These are phyloP conservation scores for Avena eriantha DNA, from an alignment of 176 grass and related monocot genomes.

Conservation along the genomic window DNA sequence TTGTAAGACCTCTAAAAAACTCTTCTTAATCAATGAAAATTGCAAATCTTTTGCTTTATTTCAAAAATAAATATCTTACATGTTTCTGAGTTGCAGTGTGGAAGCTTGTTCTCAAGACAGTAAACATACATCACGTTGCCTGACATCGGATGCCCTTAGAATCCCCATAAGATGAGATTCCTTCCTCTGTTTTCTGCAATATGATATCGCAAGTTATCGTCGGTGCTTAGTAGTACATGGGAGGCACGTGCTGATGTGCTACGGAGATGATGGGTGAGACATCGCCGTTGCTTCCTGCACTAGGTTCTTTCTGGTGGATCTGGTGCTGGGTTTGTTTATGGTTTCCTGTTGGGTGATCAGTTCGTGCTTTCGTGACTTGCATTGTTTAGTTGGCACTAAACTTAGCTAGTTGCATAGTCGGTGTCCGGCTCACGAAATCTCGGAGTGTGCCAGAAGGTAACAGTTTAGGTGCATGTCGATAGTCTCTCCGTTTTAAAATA, in stretches of 20 bases:
- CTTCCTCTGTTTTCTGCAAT: not conserved
- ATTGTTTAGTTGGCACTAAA: conserved; percentile 31
- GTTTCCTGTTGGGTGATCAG: not conserved
- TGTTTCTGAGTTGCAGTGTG: not conserved
- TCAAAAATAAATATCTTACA: too few relatives aligned
- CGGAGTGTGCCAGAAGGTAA: conserved; percentile 29
- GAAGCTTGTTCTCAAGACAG: not conserved
- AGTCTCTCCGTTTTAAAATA: too few relatives aligned
- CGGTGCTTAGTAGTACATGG: not conserved
- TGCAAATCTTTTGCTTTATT: too few relatives aligned
- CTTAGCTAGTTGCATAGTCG: not conserved
- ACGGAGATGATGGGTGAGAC: conserved; percentile 37
- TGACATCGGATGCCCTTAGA: not conserved
- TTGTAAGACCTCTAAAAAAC: too few relatives aligned
- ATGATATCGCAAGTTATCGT: conserved; percentile 1
- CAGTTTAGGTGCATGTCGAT: too few relatives aligned
- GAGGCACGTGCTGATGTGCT: conserved; percentile 29
- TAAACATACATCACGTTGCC: not conserved
- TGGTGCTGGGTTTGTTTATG: conserved; percentile 28
- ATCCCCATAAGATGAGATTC: conserved; percentile 22
- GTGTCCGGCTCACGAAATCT: conserved; percentile 10
- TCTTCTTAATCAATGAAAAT: too few relatives aligned
- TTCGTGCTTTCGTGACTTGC: not conserved
- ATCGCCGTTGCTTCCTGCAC: conserved; percentile 45
- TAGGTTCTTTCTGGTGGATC: conserved; percentile 29